These are phyloP conservation scores for Ambrosia hybrid DNA, from an alignment of 140 eudicot genomes.

Conservation along the genomic window DNA sequence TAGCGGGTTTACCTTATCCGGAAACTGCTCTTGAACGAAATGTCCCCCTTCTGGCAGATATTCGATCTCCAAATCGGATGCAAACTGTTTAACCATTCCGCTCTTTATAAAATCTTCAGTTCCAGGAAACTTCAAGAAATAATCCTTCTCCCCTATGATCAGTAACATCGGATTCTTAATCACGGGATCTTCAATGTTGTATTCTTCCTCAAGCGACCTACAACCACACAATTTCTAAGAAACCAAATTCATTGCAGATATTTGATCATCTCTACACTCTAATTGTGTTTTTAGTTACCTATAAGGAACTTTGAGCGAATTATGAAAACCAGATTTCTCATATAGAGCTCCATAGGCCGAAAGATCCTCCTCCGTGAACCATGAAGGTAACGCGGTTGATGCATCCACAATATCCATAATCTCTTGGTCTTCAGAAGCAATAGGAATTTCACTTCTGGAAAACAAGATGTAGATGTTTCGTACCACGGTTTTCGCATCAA, in stretches of 20 bases:
- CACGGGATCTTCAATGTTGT: conserved; percentile 34
- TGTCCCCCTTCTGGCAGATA: conserved; percentile 62
- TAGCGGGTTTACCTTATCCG: conserved; percentile 53
- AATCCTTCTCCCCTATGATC: conserved; percentile 59
- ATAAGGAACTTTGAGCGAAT: conserved; percentile 34
- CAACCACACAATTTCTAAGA: conserved; percentile 7
- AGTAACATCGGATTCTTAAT: conserved; percentile 60
- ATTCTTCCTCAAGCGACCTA: conserved; percentile 39
- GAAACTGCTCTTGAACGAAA: conserved; percentile 72
- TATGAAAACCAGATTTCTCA: conserved; percentile 57
- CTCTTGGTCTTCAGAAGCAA: conserved; percentile 54
- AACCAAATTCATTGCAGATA: neutral
- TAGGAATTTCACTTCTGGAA: conserved; percentile 53
- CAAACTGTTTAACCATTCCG: conserved; percentile 47
- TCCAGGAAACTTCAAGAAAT: conserved; percentile 63
- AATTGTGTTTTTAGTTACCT: neutral
- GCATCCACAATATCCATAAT: conserved; percentile 66
- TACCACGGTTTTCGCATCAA: conserved; percentile 58
- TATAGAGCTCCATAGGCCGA: conserved; percentile 50
- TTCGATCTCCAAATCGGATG: conserved; percentile 47
- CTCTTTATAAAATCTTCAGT: conserved; percentile 47
- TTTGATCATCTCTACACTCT: neutral
- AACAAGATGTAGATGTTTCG: conserved; percentile 61
- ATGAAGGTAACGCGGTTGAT: conserved; percentile 53
- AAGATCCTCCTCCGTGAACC: conserved; percentile 73